Base-by-base conservation (phyloP, 1,139 yeast species). In the Yamadazyma siamensis region DNA sequence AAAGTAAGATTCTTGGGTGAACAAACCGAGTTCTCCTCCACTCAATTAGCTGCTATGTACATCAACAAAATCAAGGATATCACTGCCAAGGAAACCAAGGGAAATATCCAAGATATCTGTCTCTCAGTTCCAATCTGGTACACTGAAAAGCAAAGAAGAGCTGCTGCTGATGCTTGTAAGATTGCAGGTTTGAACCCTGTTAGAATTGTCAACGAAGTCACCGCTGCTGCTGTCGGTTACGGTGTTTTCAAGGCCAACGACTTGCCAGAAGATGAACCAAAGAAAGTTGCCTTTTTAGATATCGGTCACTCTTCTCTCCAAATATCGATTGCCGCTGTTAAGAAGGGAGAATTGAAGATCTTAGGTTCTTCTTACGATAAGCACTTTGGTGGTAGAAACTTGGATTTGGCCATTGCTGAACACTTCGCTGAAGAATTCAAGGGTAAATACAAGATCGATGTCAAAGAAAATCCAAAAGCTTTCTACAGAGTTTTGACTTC, bases 171-270 rank as follows among this genome's bases (percentile, higher is more conserved):
- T 59, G 96, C 98, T 38, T 91, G 96, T 54, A 77, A 75, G 57
- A 84, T 91, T 60, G 97, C 98, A 41, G 96, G 96, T 42, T 77
- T 91, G 58, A 91, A 91, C 79, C 96, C 98, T 39, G 96, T 91
- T 40, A 84, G 98, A 76, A 80, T 91, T 47, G 95, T 91, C 52
- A 91, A 91, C 61, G 98, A 91, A 61, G 80, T 86, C 44, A 89
- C 98, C 38, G 97, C 98, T 40, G 98, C 98, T 38, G 97, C 96
- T 48, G 96, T 94, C 46, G 95, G 96, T 48, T 94, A 91, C 71
- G 98, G 98, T 73, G 96, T 91, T 41, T 91, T 91, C 81, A 89
- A 91, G 77, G 80, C 85, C 36, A 94, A 86, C 54, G 85, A 91
- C 49, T 91, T 95, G 61, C 87, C 85, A 46, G 96, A 87, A 63